Evolutionary conservation across 2,329 filamentous ascomycete species (phyloP).

Genomic region (Amylocarpus encephaloides): DNA sequence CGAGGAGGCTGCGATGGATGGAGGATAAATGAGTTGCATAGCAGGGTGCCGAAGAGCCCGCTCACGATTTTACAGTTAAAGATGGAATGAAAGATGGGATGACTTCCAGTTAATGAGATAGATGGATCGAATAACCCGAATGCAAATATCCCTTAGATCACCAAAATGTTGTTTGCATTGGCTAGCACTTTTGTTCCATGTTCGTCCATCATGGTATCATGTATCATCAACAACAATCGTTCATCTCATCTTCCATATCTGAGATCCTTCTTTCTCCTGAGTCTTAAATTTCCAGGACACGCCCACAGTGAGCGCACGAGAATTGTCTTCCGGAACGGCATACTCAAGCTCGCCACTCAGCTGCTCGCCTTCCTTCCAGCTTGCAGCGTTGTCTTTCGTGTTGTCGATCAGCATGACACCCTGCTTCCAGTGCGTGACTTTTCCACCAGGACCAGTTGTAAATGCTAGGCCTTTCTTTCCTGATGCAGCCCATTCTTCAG

Average conservation of each 20-base stretch:
- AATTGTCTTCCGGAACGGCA: constrained; percentile 60
- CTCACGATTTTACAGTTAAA: too few relatives aligned
- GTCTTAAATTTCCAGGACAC: constrained; percentile 48
- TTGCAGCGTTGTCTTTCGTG: constrained; percentile 38
- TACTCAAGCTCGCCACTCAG: constrained; percentile 66
- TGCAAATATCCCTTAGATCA: neutral
- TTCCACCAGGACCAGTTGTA: constrained; percentile 73
- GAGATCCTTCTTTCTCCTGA: constrained; percentile 21
- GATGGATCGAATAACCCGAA: too few relatives aligned
- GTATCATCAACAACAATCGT: neutral
- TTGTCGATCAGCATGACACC: constrained; percentile 64
- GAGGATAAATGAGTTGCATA: constrained; percentile 30
- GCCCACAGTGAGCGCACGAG: constrained; percentile 60
- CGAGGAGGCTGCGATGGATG: constrained; percentile 46
- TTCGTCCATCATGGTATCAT: neutral
- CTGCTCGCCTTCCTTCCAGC: constrained; percentile 47
- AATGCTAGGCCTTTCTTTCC: constrained; percentile 66
- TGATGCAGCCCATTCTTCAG: constrained; percentile 53
- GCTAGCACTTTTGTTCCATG: neutral
- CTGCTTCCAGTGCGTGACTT: constrained; percentile 87
- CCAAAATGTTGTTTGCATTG: neutral
- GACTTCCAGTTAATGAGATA: too few relatives aligned
- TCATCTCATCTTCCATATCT: constrained; percentile 32
- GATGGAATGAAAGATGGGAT: too few relatives aligned
- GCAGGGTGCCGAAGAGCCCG: neutral